Conservation (phyloP, 306 rosid species). For the Ceratonia siliqua region DNA sequence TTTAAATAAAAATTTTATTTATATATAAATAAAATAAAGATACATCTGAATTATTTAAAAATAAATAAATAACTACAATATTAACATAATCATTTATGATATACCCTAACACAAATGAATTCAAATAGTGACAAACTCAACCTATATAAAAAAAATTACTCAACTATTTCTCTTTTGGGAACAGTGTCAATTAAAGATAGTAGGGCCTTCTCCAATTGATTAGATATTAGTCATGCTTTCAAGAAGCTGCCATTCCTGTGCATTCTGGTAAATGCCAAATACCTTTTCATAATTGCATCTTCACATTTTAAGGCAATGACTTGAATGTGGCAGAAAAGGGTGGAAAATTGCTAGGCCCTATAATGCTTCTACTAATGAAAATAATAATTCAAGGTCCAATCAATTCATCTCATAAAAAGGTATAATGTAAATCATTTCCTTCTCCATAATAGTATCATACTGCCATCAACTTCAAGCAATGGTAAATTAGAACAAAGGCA, state of each 20-base stretch:
- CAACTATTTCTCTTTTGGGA: too few relatives aligned
- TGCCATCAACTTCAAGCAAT: background rate
- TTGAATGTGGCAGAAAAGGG: background rate
- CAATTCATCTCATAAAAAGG: background rate
- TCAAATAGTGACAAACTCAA: too few relatives aligned
- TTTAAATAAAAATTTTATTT: too few relatives aligned
- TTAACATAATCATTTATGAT: too few relatives aligned
- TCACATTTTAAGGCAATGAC: slow-evolving; percentile 24
- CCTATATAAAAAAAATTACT: too few relatives aligned
- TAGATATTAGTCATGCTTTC: background rate
- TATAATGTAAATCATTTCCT: background rate
- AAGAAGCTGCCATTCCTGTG: slow-evolving; percentile 4
- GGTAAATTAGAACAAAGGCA: background rate
- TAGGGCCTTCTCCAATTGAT: slow-evolving; percentile 14
- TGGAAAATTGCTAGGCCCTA: slow-evolving; percentile 4
- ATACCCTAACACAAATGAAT: too few relatives aligned
- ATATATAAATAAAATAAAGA: too few relatives aligned
- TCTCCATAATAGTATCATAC: background rate
- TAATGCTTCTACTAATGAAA: background rate
- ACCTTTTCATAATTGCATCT: slow-evolving; percentile 22
- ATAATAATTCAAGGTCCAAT: background rate
- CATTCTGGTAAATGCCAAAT: slow-evolving; percentile 25
- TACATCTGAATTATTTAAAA: too few relatives aligned
- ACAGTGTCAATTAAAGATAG: slow-evolving; percentile 14
- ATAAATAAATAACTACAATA: too few relatives aligned